Evolutionary conservation across 1,284 basidiomycete species (phyloP), one percentile per base, ranked within the genome.

Genomic region (Ceratobasidium sp.): DNA sequence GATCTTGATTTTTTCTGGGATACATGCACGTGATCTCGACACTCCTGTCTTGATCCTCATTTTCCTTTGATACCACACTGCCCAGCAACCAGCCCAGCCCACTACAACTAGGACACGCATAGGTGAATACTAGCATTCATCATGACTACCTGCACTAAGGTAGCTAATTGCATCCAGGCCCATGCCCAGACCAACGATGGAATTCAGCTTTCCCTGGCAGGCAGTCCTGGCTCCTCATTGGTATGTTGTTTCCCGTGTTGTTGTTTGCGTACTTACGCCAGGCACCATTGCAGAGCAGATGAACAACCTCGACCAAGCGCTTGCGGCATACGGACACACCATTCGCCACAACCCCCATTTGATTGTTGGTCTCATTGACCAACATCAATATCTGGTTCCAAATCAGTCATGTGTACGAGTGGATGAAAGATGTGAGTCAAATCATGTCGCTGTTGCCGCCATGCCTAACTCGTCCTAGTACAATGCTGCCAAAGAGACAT

Each of bases 301-400:
- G 91, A 91, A 91, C 80, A 94, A 97, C 86, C 89, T 94, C 82
- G 94, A 96, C 83, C 92, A 96, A 80, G 96, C 96, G 52, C 88
- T 95, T 80, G 90, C 90, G 48, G 95, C 95, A 75, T 98, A 97
- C 86, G 96, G 95, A 86, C 91, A 94, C 82, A 96, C 96, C 1
- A 88, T 98, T 80, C 92, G 94, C 85, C 95, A 97, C 87, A 98
- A 97, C 83, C 93, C 95, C 81, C 90, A 92, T 85, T 96, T 94
- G 81, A 88, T 97, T 78, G 88, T 93, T 81, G 96, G 94, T 50
- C 90, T 98, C 80, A 96, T 91, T 99, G 48, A 97, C 97, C 18
- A 95, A 97, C 83, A 96, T 96, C 81, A 97, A 99, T 83, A 99
- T 99, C 80, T 99, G 96, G 96, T 99, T 99, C 90, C 98, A 99